A percentile compares a stretch with the other conserved stretches of the same genome.
Evolutionary conservation across 2,329 filamentous ascomycete genomes (phyloP).

Genomic region (Colletotrichum musae): DNA sequence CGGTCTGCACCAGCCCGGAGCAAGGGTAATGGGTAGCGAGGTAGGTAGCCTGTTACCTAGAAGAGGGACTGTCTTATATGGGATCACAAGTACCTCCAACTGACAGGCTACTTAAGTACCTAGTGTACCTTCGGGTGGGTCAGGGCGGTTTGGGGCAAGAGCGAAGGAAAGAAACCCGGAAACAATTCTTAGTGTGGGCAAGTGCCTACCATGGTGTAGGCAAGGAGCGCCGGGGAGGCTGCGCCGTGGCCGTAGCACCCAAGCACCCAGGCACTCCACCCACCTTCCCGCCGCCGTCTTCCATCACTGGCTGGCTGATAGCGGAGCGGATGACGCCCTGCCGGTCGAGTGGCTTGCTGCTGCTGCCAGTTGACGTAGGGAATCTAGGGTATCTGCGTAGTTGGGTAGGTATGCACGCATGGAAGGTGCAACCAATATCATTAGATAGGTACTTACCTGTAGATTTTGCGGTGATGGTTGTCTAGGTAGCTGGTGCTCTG

Average conservation of each 20-base stretch:
- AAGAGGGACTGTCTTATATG: too few relatives aligned
- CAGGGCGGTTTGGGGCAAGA: constrained; percentile 18
- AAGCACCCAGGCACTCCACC: background rate
- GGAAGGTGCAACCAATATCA: too few relatives aligned
- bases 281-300: constrained; percentile 13
- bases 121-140: too few relatives aligned
- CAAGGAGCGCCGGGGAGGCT: constrained; percentile 10
- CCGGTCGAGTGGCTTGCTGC: background rate
- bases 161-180: constrained; percentile 7
- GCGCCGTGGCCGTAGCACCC: constrained; percentile 1
- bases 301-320: background rate
- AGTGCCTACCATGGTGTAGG: background rate
- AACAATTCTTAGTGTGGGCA: background rate
- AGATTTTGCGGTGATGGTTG: too few relatives aligned
- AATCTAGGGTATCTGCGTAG: too few relatives aligned
- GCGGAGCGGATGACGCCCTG: constrained; percentile 3
- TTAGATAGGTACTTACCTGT: too few relatives aligned
- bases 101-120: too few relatives aligned
- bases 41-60: too few relatives aligned
- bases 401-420: too few relatives aligned
- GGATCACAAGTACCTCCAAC: too few relatives aligned
- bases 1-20: background rate
- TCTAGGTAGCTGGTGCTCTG: too few relatives aligned
- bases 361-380: background rate
- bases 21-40: background rate